Evolutionary conservation across 2,329 filamentous ascomycete genomes (phyloP).

Genomic region (Fusarium albosuccineum): DNA sequence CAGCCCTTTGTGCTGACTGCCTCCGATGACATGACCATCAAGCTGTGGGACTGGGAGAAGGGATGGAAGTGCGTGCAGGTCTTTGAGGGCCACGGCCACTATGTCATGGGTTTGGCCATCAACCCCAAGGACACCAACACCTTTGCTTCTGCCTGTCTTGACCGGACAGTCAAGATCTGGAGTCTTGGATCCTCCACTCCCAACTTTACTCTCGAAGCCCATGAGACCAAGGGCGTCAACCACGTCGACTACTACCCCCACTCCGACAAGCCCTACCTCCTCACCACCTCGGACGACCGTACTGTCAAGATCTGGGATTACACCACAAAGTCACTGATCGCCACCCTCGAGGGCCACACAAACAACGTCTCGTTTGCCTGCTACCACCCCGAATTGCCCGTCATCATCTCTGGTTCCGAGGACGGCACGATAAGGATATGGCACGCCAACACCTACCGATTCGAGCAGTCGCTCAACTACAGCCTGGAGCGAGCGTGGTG

Average conservation of each 20-base stretch:
- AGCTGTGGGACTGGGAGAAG: slow-evolving; percentile 99
- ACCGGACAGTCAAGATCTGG: slow-evolving; percentile 98
- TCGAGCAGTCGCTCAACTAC: slow-evolving; percentile 97
- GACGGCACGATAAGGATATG: slow-evolving; percentile 98
- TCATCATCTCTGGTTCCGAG: slow-evolving; percentile 98
- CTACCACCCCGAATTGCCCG: slow-evolving; percentile 95
- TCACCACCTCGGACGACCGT: slow-evolving; percentile 95
- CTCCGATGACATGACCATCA: slow-evolving; percentile 98
- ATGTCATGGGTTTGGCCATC: slow-evolving; percentile 96
- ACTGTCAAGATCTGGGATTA: slow-evolving; percentile 99
- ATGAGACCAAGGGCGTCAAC: slow-evolving; percentile 98
- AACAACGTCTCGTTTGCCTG: slow-evolving; percentile 99
- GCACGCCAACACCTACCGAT: slow-evolving; percentile 97
- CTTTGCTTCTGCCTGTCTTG: slow-evolving; percentile 92
- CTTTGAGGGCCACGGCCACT: slow-evolving; percentile 96
- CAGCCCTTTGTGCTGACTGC: slow-evolving; percentile 97
- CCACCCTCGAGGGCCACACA: slow-evolving; percentile 95
- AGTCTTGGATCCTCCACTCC: slow-evolving; percentile 92
- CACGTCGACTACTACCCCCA: slow-evolving; percentile 91
- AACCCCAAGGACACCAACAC: slow-evolving; percentile 98
- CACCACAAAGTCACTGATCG: slow-evolving; percentile 96
- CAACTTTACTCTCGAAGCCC: slow-evolving; percentile 96
- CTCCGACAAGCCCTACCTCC: slow-evolving; percentile 84
- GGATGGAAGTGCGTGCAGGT: slow-evolving; percentile 97
- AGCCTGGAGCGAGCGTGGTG: slow-evolving; percentile 97